Base-by-base conservation (phyloP, 164 flowering plant species). In the Tetrastigma voinierianum region DNA sequence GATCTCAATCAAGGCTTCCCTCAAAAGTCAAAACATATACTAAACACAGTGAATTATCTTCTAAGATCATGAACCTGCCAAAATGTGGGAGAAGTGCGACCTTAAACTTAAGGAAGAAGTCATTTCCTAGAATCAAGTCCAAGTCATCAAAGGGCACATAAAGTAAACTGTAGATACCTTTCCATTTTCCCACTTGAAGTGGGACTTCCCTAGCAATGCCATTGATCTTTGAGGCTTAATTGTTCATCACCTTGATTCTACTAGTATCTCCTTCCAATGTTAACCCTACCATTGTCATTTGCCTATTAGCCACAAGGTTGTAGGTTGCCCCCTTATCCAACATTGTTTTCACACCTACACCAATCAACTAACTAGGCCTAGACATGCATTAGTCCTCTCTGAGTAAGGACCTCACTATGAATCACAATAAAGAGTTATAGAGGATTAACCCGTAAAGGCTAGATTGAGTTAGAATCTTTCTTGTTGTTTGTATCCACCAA, bases 81-180 rank as follows among this genome's bases (percentile, higher is more conserved):
- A 57, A 23, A 51, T 67, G 67, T 18, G 72, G 67, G 24, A 73
- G 16, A 17, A 46, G 0, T 1, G n/a, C 11, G 0, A 51, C 66
- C 23, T 59, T 58, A 0, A 59, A 25, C 10, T 16, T 1, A 1
- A 4, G 1, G 11, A 46, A 19, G 55, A 71, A 71, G 1, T 59
- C 64, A 2, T 23, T 67, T 9, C 75, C 69, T 0, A 59, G 32
- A 0, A 75, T 67, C 0, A 71, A 3, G 2, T 70, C 62, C 43
- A 63, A 70, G n/a, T 71, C 72, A 57, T 67, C 72, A 2, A 74
- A 1, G 1, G 61, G 65, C 1, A 69, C 49, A 9, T 8, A 46
- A 51, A 59, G 15, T 3, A 70, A 5, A 5, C 21, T 53, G 3
- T 9, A 0, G 10, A 15, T 58, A 0, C 66, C 74, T 12, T 0